Percentiles rank a stretch among this genome's conserved stretches.
Conservation (phyloP, 441 rosid genomes). For the Populus hybrid region DNA sequence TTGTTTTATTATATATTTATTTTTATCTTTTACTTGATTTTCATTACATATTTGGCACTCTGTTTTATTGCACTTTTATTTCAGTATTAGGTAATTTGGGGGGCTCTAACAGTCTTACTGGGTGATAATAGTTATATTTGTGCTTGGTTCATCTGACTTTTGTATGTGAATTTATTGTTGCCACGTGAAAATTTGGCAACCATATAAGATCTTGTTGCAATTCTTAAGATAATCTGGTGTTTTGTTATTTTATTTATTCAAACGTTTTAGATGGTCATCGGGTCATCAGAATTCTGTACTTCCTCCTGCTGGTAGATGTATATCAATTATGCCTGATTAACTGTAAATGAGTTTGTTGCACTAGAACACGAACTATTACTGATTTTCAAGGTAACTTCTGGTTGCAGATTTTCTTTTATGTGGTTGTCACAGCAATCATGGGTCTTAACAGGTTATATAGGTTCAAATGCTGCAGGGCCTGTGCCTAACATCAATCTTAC, state of each 20-base stretch:
- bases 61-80: neutral
- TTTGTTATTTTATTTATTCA: neutral
- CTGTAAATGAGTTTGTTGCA: neutral
- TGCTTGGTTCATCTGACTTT: neutral
- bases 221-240: neutral
- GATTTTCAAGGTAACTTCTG: too few species aligned
- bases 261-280: neutral
- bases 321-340: neutral
- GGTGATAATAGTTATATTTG: neutral
- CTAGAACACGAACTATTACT: neutral
- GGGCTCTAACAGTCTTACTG: neutral
- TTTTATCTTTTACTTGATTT: neutral
- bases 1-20: constrained; percentile 8
- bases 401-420: too few species aligned
- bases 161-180: neutral
- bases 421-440: too few species aligned
- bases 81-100: neutral
- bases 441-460: too few species aligned
- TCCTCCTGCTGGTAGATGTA: neutral
- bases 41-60: neutral
- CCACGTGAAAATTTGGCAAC: neutral
- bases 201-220: neutral
- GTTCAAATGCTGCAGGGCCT: too few species aligned
- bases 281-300: neutral
- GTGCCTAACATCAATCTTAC: too few species aligned